These are phyloP conservation scores for Plenodomus biglobosus DNA, from an alignment of 2,329 filamentous ascomycete genomes.

Conservation along the genomic window DNA sequence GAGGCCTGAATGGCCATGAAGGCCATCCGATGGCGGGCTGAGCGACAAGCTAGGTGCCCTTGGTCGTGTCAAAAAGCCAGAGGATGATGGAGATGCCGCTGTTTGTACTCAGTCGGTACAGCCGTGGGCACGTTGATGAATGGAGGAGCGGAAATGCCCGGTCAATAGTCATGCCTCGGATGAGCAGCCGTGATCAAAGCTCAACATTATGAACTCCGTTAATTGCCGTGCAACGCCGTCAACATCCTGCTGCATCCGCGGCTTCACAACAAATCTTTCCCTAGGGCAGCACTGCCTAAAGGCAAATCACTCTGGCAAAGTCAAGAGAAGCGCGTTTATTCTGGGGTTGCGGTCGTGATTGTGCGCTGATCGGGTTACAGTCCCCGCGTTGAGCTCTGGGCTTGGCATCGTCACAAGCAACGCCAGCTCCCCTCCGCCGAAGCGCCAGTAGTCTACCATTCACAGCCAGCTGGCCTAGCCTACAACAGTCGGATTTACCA, in stretches of 20 bases:
- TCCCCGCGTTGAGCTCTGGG: conserved; percentile 29
- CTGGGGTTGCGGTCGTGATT: conserved; percentile 3
- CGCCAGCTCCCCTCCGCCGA: conserved; percentile 33
- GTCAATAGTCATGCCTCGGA: conserved; percentile 10
- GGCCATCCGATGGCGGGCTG: not conserved
- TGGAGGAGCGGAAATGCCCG: conserved; percentile 14
- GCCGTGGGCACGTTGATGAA: not conserved
- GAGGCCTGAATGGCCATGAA: too few relatives aligned
- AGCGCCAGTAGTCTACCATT: conserved; percentile 27
- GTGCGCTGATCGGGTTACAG: conserved; percentile 21
- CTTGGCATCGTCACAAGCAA: conserved; percentile 44
- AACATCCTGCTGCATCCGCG: conserved; percentile 24
- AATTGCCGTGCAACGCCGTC: conserved; percentile 27
- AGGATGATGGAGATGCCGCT: not conserved
- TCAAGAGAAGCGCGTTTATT: conserved; percentile 4
- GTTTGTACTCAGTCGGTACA: not conserved
- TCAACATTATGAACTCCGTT: conserved; percentile 27
- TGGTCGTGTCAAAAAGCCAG: not conserved
- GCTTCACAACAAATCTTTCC: conserved; percentile 7
- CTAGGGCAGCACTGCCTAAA: conserved; percentile 7
- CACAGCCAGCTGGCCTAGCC: conserved; percentile 33
- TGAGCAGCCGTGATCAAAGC: conserved; percentile 12
- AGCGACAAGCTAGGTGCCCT: not conserved
- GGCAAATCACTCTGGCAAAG: not conserved
- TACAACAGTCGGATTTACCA: conserved; percentile 22